A percentile compares a stretch with the other conserved stretches of the same genome.
Conservation (phyloP, 371 early-diverging fungal species). For the Saksenaea oblongispora region DNA sequence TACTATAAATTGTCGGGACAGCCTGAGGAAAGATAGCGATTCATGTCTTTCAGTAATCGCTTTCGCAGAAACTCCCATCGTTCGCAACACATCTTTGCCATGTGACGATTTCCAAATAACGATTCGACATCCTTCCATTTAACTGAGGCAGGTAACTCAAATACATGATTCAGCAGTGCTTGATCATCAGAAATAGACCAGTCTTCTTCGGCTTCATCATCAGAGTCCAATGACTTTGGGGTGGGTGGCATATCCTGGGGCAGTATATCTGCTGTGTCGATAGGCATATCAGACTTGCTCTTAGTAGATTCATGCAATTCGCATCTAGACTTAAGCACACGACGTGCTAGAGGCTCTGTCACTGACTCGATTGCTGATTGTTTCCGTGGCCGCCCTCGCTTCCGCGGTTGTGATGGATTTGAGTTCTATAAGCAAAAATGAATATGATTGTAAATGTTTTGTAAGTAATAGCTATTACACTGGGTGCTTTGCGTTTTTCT, state of each 20-base stretch:
- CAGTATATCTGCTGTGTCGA: not conserved
- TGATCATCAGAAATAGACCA: slow-evolving; percentile 27
- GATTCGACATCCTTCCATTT: slow-evolving; percentile 22
- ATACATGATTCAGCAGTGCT: slow-evolving; percentile 19
- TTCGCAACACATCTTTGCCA: slow-evolving; percentile 16
- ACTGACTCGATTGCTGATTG: not conserved
- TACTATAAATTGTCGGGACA: not conserved
- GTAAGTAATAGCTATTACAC: not conserved
- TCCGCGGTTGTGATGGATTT: slow-evolving; percentile 17
- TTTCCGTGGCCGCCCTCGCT: slow-evolving; percentile 37
- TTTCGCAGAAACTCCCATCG: slow-evolving; percentile 24
- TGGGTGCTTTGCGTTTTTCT: slow-evolving; percentile 1
- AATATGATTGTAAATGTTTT: not conserved
- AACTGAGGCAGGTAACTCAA: slow-evolving; percentile 8
- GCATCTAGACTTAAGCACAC: not conserved
- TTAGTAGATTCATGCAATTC: slow-evolving; percentile 1
- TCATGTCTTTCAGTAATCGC: slow-evolving; percentile 14
- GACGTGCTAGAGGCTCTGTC: not conserved
- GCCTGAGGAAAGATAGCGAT: not conserved
- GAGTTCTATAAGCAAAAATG: not conserved
- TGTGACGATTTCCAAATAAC: slow-evolving; percentile 21
- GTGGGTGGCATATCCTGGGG: slow-evolving; percentile 5
- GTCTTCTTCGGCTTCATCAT: slow-evolving; percentile 3
- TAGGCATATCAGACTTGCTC: not conserved
- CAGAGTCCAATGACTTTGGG: slow-evolving; percentile 4